These are phyloP conservation scores for Phaseolus coccineus DNA, from an alignment of 331 rosid genomes.

Conservation along the genomic window DNA sequence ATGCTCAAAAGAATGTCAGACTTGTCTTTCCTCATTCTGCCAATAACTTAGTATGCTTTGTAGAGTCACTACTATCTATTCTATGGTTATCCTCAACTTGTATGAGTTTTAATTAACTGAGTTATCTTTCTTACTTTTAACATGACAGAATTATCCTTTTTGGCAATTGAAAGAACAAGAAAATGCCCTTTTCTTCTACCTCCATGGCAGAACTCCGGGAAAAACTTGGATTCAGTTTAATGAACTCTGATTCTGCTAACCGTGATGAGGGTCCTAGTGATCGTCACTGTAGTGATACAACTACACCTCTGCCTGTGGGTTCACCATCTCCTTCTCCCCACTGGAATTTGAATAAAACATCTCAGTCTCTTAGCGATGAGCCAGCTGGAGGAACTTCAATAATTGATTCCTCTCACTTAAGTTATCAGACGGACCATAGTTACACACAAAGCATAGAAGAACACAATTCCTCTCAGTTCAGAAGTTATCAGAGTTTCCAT, in stretches of 20 bases:
- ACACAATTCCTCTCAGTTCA: constrained; percentile 26
- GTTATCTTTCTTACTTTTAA: background rate
- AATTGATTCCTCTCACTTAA: constrained; percentile 33
- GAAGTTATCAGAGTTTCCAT: constrained; percentile 31
- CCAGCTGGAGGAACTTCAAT: constrained; percentile 17
- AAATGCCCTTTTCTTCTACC: constrained; percentile 11
- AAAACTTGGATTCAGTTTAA: constrained; percentile 5
- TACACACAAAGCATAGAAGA: constrained; percentile 3
- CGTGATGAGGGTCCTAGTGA: background rate
- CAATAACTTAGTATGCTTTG: background rate
- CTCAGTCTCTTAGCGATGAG: constrained; percentile 23
- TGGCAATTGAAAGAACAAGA: background rate
- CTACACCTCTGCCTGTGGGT: background rate
- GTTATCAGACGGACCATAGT: constrained; percentile 22
- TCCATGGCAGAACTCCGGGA: constrained; percentile 34
- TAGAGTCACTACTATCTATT: constrained; percentile 1
- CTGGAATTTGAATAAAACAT: constrained; percentile 26
- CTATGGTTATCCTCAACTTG: background rate
- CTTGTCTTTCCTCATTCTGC: background rate
- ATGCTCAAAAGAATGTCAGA: background rate
- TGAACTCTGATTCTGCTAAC: constrained; percentile 15
- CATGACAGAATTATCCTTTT: background rate
- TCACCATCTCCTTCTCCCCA: constrained; percentile 17
- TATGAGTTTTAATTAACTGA: background rate
- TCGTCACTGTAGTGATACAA: constrained; percentile 1